phyloP scores from a whole-genome alignment of 352 stramenopile species.

The Plasmopara muralis region DNA sequence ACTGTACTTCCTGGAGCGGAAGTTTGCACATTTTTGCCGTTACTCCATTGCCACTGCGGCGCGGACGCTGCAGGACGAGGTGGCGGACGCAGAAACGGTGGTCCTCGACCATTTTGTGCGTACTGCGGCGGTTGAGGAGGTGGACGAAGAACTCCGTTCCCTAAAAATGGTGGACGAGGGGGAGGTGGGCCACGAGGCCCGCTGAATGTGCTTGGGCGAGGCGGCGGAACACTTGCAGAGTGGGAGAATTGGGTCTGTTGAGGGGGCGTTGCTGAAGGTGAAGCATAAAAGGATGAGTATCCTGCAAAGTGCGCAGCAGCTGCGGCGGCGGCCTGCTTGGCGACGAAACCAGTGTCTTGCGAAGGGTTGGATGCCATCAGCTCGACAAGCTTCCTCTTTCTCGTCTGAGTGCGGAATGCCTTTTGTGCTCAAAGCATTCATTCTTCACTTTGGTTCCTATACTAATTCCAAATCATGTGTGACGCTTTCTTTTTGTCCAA shows the following conservation, averaged over 20 bases:
- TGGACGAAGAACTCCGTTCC: slow-evolving; percentile 17
- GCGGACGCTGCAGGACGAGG: slow-evolving; percentile 22
- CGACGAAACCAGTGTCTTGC: slow-evolving; percentile 16
- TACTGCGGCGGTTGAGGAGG: slow-evolving; percentile 12
- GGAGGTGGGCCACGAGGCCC: slow-evolving; percentile 19
- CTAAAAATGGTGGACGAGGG: slow-evolving; percentile 9
- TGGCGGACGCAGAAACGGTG: slow-evolving; percentile 37
- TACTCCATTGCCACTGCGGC: slow-evolving; percentile 68
- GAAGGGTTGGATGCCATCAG: slow-evolving; percentile 35
- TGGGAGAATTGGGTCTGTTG: slow-evolving; percentile 9
- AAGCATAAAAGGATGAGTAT: slow-evolving; percentile 63
- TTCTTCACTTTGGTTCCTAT: too few species aligned
- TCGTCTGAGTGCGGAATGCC: slow-evolving; percentile 1
- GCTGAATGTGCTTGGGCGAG: slow-evolving; percentile 19
- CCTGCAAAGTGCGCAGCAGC: slow-evolving; percentile 48
- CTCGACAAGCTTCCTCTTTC: slow-evolving; percentile 2
- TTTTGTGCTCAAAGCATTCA: neutral
- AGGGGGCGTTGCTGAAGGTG: slow-evolving; percentile 6
- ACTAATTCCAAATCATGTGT: neutral
- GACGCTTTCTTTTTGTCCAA: slow-evolving; percentile 3
- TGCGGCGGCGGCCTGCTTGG: slow-evolving; percentile 30
- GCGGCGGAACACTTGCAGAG: slow-evolving; percentile 6
- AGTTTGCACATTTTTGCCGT: slow-evolving; percentile 21
- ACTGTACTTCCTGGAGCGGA: slow-evolving; percentile 8
- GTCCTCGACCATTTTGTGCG: slow-evolving; percentile 17